A percentile compares a stretch with the other conserved stretches of the same genome.
phyloP scores from a whole-genome alignment of 1,284 basidiomycete genomes.

The Bondarzewia mesenterica region DNA sequence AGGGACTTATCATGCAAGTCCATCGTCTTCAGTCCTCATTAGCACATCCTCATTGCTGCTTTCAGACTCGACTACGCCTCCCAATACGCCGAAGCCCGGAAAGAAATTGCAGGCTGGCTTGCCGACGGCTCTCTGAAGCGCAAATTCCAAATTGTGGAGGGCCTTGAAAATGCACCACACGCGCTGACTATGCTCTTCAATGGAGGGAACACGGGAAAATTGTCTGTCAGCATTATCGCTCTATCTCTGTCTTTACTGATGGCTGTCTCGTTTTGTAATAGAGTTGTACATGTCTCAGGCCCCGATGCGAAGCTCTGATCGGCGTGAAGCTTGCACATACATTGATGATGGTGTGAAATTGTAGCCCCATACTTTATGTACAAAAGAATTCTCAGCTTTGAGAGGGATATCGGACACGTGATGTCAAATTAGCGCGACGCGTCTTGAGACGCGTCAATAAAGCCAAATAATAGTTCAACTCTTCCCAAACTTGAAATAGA shows the following conservation, averaged over 20 bases:
- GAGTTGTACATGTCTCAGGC: conserved; percentile 10
- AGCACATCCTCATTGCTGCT: not conserved
- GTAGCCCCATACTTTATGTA: too few relatives aligned
- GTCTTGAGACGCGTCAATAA: conserved; percentile 13
- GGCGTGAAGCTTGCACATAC: too few relatives aligned
- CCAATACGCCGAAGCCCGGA: conserved; percentile 44
- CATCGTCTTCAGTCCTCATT: not conserved
- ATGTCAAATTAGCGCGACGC: not conserved
- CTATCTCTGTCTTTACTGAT: not conserved
- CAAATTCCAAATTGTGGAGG: conserved; percentile 74
- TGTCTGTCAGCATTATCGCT: conserved; percentile 38
- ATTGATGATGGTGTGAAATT: too few relatives aligned
- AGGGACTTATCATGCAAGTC: conserved; percentile 78
- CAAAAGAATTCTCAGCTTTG: too few relatives aligned
- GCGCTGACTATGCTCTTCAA: conserved; percentile 66
- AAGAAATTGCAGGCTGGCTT: conserved; percentile 48
- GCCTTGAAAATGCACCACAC: conserved; percentile 63
- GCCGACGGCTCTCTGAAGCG: conserved; percentile 71
- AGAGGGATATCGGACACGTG: conserved; percentile 5
- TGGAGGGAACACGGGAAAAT: conserved; percentile 80
- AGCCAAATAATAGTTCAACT: conserved; percentile 10
- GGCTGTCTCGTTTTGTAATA: not conserved
- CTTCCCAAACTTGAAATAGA: not conserved
- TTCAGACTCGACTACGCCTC: conserved; percentile 58
- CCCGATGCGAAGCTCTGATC: conserved; percentile 6